Conservation (phyloP, 106 monocot species). For the Amphibolis antarctica region DNA sequence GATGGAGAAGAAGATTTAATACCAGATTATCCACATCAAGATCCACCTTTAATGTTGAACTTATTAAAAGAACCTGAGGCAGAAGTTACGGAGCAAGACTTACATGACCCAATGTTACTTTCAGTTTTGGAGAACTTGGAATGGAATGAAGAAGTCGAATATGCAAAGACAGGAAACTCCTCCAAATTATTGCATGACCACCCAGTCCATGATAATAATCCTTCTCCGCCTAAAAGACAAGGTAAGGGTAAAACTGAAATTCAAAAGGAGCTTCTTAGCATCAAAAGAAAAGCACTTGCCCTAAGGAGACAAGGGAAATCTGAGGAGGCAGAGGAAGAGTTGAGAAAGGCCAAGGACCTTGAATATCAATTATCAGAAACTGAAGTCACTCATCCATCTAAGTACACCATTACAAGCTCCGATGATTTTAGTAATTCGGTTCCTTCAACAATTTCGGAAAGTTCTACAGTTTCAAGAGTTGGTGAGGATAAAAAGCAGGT, state of each 20-base stretch:
- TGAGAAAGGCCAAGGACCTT: slow-evolving; percentile 62
- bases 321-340: slow-evolving; percentile 70
- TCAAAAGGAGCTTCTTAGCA: slow-evolving; percentile 60
- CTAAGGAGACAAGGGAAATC: slow-evolving; percentile 74
- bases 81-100: neutral
- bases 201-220: slow-evolving; percentile 9
- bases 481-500: no score
- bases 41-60: no score
- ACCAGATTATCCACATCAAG: neutral
- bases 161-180: no score
- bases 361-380: slow-evolving; percentile 72
- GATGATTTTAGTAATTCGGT: no score
- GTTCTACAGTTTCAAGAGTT: no score
- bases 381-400: slow-evolving; percentile 7
- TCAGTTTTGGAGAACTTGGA: no score
- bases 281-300: slow-evolving; percentile 83
- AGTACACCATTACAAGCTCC: no score
- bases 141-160: no score
- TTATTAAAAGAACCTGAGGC: no score
- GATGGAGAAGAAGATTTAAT: neutral
- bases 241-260: slow-evolving; percentile 46
- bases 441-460: no score
- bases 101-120: no score
- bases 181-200: neutral
- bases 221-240: slow-evolving; percentile 12